Base-by-base conservation (phyloP, 306 rosid species). In the Styphnolobium japonicum region DNA sequence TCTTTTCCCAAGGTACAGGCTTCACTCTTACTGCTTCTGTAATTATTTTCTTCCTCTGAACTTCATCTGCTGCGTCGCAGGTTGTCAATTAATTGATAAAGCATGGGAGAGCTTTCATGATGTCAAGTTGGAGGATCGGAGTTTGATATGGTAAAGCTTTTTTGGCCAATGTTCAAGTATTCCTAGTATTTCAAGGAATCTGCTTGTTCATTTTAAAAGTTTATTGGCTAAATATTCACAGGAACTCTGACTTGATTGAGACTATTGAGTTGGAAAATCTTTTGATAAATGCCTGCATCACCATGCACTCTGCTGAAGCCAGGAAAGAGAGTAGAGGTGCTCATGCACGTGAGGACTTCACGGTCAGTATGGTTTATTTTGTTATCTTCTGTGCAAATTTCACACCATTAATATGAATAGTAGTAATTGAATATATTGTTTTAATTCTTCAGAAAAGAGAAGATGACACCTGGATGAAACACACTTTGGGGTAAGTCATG, bases 291-390 rank as follows among this genome's bases (percentile, higher is more conserved):
- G 93, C 97, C 12, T 86, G 87, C 65, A 48, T 92, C 87, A 92
- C 95, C 57, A 86, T 92, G 95, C 95, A 88, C 83, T 92, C 97
- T 58, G 97, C 97, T 52, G 97, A 92, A 88, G 97, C 97, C 62
- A 88, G 97, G 89, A 84, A 93, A 87, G 98, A 93, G 85, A 93
- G 97, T 79, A 85, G 98, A 86, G 98, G 98, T 43, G 98, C 98
- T 40, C 98, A 93, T 80, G 95, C 95, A 52, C 98, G 92, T 1
- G 98, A 93, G 86, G 98, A 93, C 79, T 93, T 93, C 81, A 64
- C 91, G 43, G 98, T 93, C 55, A 63, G 92, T 87, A 6, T 73
- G 46, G 9, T 40, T 42, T 70, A 10, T 16, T 60, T 42, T 60
- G 55, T 16, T 42, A 40, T 60, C 48, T 45, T 7, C 23, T n/a